Conservation (phyloP, 2,329 filamentous ascomycete species). For the Diaporthe citriasiana region DNA sequence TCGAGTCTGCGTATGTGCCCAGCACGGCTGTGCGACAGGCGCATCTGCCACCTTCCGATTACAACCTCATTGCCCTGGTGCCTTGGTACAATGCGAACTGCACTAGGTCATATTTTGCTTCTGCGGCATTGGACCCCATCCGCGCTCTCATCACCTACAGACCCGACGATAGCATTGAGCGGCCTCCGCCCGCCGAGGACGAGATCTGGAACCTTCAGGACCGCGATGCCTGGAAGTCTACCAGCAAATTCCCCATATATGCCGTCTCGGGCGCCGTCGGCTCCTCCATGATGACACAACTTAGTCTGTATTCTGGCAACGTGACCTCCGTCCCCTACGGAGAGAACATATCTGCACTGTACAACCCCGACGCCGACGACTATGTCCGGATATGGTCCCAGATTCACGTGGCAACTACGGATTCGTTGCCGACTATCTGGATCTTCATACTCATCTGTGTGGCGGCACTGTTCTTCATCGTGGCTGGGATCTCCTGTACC, state of each 20-base stretch:
- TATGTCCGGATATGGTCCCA: conserved; percentile 73
- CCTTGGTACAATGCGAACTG: conserved; percentile 87
- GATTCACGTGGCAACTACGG: conserved; percentile 61
- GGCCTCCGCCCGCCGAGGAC: conserved; percentile 76
- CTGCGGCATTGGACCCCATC: conserved; percentile 70
- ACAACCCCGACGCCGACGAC: conserved; percentile 68
- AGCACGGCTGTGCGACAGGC: conserved; percentile 78
- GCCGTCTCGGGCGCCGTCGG: conserved; percentile 80
- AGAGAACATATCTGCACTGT: conserved; percentile 66
- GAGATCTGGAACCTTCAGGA: conserved; percentile 79
- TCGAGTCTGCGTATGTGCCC: conserved; percentile 77
- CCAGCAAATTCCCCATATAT: conserved; percentile 85
- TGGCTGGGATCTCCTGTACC: conserved; percentile 74
- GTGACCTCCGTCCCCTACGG: conserved; percentile 73
- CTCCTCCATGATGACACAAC: conserved; percentile 75
- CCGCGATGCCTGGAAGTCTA: conserved; percentile 76
- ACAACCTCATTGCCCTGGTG: conserved; percentile 83
- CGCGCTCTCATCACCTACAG: conserved; percentile 76
- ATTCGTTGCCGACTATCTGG: conserved; percentile 81
- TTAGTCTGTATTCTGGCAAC: conserved; percentile 84
- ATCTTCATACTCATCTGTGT: conserved; percentile 81
- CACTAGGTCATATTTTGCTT: conserved; percentile 78
- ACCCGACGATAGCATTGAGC: conserved; percentile 67
- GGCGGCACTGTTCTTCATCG: conserved; percentile 77
- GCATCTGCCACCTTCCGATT: conserved; percentile 78